Evolutionary conservation across 1,284 basidiomycete genomes (phyloP), one percentile per base, ranked within the genome.

Genomic region (Fomitiporia mediterranea): DNA sequence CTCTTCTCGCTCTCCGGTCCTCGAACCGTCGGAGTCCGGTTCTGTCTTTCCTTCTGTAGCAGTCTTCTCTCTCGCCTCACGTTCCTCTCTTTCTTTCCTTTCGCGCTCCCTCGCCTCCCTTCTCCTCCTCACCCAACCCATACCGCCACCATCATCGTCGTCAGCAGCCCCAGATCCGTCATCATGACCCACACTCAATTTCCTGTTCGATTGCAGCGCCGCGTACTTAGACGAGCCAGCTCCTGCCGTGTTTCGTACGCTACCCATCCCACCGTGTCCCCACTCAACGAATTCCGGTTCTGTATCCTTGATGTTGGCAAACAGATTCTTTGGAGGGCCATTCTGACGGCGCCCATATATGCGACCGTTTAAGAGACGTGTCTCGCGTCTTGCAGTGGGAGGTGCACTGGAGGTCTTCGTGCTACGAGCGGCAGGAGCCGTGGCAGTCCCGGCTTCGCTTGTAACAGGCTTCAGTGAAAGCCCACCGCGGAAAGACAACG

Each of bases 181-280:
- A 34, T 61, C 63, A 2, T 62, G 64, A 21, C 70, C 68, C 5
- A 67, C 63, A 49, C 65, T 62, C 43, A 69, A 63, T 4, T 69
- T 51, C 2, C 65, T 66, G 39, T 60, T 66, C 62, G 71, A 71
- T 57, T 72, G 64, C 61, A 61, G 64, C 64, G 46, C 67, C 64
- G 42, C 61, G 66, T 63, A 66, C 43, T 71, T 71, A 61, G 75
- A 73, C 17, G 79, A 47, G 15, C 52, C 56, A 63, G 21, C 66
- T 67, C 44, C 65, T 63, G 44, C 65, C 64, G 44, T 71, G 70
- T 3, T 73, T 71, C 60, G 72, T 3, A 89, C 84, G 52, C 79
- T 82, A 27, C 89, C 89, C 88, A 91, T 90, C 2, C 89, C 89
- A 48, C 89, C 89, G 60, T 88, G 88, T 0, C 89, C 88, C 89